These are phyloP conservation scores for Talaromyces sp. DNA, from an alignment of 2,329 filamentous ascomycete species.

Conservation along the genomic window DNA sequence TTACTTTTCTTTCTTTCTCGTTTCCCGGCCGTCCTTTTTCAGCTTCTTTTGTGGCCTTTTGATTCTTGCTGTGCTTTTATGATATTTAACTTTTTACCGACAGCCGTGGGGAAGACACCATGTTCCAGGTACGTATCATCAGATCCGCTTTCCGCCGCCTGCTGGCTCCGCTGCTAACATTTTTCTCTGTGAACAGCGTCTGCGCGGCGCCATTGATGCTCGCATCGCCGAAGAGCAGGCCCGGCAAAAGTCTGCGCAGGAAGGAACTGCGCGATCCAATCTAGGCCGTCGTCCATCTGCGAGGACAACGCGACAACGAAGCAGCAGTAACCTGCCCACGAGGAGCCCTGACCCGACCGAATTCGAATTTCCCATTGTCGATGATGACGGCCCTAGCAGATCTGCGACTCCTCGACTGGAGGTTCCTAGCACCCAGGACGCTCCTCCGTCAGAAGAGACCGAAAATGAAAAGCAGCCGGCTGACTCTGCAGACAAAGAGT, in stretches of 20 bases:
- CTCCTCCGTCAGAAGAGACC: constrained; percentile 15
- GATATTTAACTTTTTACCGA: background rate
- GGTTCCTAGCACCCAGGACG: constrained; percentile 29
- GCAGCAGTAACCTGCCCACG: constrained; percentile 40
- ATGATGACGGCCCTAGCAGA: constrained; percentile 61
- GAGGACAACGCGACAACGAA: constrained; percentile 26
- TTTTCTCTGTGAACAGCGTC: constrained; percentile 50
- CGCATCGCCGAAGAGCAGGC: constrained; percentile 90
- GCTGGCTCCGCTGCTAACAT: background rate
- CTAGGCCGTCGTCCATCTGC: constrained; percentile 31
- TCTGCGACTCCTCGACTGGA: constrained; percentile 54
- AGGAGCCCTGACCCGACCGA: constrained; percentile 74
- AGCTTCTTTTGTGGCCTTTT: background rate
- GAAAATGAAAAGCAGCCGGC: constrained; percentile 17
- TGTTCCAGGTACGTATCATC: constrained; percentile 24
- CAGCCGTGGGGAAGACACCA: constrained; percentile 18
- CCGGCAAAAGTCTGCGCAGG: constrained; percentile 56
- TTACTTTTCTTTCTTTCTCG: background rate
- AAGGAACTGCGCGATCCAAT: constrained; percentile 40
- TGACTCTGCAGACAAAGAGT: constrained; percentile 17
- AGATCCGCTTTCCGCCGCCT: background rate
- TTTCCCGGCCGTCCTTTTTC: background rate
- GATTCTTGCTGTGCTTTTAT: constrained; percentile 8
- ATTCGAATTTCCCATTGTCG: constrained; percentile 84
- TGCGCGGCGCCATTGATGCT: constrained; percentile 79